These are phyloP conservation scores for Boletus vermiculosoides DNA, from an alignment of 768 basidiomycete genomes.

Conservation along the genomic window DNA sequence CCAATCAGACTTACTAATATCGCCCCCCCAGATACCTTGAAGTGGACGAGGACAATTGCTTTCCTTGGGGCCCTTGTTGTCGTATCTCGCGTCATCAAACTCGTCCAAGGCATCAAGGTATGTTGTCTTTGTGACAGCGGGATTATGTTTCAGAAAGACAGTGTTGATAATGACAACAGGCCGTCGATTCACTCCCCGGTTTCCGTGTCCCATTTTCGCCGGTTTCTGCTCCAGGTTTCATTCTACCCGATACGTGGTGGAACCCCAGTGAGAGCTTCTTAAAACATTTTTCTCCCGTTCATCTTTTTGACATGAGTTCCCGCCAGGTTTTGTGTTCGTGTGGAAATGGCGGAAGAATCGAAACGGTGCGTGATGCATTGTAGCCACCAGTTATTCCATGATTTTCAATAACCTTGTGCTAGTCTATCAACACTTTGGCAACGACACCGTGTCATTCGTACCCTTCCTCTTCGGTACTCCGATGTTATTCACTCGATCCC, in stretches of 20 bases:
- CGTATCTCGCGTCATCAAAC: conserved; percentile 16
- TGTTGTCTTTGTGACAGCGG: not conserved
- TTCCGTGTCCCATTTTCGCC: conserved; percentile 18
- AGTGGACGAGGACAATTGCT: not conserved
- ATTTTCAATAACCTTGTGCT: not conserved
- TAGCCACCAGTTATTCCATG: not conserved
- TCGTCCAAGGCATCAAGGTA: conserved; percentile 17
- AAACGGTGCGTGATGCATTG: conserved; percentile 9
- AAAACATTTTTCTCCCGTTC: not conserved
- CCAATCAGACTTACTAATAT: not conserved
- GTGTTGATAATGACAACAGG: not conserved
- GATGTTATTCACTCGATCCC: conserved; percentile 16
- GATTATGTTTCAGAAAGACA: not conserved
- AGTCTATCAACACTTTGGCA: conserved; percentile 14
- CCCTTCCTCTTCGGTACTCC: conserved; percentile 15
- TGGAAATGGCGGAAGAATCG: conserved; percentile 20
- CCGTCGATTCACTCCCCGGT: conserved; percentile 15
- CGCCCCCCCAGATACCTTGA: not conserved
- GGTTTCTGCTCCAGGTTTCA: not conserved
- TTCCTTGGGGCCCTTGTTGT: conserved; percentile 6
- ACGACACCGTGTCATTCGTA: conserved; percentile 20
- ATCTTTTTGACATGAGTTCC: not conserved
- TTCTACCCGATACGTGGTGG: conserved; percentile 14
- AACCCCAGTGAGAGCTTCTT: conserved; percentile 14
- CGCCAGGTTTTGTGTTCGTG: conserved; percentile 9